Evolutionary conservation across 1,139 yeast genomes (phyloP).

Genomic region (Taphrina populina): DNA sequence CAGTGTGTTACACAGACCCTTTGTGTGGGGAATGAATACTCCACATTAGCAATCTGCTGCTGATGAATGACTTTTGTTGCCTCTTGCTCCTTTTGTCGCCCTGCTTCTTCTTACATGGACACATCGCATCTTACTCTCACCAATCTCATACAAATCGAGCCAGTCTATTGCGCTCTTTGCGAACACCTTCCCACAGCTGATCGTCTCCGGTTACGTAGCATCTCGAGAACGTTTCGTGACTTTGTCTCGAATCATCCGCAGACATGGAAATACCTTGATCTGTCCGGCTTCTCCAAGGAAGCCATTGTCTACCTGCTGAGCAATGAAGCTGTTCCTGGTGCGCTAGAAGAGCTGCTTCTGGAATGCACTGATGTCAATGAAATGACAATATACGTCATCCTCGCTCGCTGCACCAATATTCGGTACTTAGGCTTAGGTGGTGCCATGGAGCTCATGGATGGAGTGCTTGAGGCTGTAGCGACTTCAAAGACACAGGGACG

Average conservation of each 20-base stretch:
- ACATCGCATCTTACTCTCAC: too few species aligned
- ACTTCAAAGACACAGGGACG: neutral
- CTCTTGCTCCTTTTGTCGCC: too few species aligned
- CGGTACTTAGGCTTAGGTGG: conserved; percentile 8
- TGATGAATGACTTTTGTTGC: too few species aligned
- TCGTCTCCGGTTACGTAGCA: neutral
- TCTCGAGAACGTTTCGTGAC: conserved; percentile 1
- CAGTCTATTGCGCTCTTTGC: conserved; percentile 8
- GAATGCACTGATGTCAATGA: conserved; percentile 13
- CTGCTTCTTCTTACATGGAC: too few species aligned
- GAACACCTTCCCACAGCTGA: conserved; percentile 3
- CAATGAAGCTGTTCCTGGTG: conserved; percentile 1
- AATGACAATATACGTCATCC: neutral
- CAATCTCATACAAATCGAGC: conserved; percentile 8
- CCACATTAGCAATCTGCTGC: too few species aligned
- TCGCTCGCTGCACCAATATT: conserved; percentile 1
- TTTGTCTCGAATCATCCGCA: neutral
- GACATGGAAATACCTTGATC: conserved; percentile 14
- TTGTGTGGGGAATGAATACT: too few species aligned
- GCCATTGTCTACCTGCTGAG: conserved; percentile 6
- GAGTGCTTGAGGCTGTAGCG: conserved; percentile 2
- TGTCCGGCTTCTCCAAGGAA: conserved; percentile 12
- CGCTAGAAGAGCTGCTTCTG: conserved; percentile 3
- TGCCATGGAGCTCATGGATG: conserved; percentile 2
- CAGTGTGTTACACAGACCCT: too few species aligned